phyloP scores from a whole-genome alignment of 2,329 filamentous ascomycete genomes.

The Fusarium fracticaudum region DNA sequence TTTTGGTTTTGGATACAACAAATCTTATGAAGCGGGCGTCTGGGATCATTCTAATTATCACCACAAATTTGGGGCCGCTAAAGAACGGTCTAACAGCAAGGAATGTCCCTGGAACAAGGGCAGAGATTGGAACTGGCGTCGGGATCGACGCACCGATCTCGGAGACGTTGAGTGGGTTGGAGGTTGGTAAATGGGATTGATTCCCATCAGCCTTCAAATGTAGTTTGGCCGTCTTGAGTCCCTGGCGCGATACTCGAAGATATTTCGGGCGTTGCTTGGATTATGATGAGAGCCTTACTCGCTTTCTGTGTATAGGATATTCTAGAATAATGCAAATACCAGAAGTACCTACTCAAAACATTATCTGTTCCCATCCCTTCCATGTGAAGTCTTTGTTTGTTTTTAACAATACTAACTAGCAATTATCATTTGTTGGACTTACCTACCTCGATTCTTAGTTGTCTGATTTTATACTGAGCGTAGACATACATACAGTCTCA shows the following conservation, averaged over 20 bases:
- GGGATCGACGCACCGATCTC: slow-evolving; percentile 72
- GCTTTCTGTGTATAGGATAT: slow-evolving; percentile 73
- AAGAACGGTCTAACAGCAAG: slow-evolving; percentile 55
- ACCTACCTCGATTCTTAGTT: background rate
- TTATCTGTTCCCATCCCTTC: background rate
- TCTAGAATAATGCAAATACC: slow-evolving; percentile 62
- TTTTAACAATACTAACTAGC: background rate
- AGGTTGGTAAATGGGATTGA: slow-evolving; percentile 76
- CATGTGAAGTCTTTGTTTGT: background rate
- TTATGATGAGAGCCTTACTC: slow-evolving; percentile 59
- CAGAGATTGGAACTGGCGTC: slow-evolving; percentile 70
- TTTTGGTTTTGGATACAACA: slow-evolving; percentile 59
- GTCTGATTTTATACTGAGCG: background rate
- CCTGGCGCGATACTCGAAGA: slow-evolving; percentile 37
- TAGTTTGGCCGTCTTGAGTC: slow-evolving; percentile 58
- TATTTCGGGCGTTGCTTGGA: slow-evolving; percentile 37
- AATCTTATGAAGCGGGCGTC: slow-evolving; percentile 59
- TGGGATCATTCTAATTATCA: slow-evolving; percentile 57
- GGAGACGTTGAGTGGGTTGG: slow-evolving; percentile 94
- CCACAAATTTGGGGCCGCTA: slow-evolving; percentile 45
- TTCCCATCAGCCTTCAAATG: slow-evolving; percentile 63
- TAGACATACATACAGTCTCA: background rate
- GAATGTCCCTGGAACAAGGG: slow-evolving; percentile 67
- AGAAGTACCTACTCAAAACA: slow-evolving; percentile 70
- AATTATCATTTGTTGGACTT: background rate